A percentile compares a stretch with the other conserved stretches of the same genome.
These are phyloP conservation scores for Cryptococcus neoformans DNA, from an alignment of 1,284 basidiomycete species.

Conservation along the genomic window DNA sequence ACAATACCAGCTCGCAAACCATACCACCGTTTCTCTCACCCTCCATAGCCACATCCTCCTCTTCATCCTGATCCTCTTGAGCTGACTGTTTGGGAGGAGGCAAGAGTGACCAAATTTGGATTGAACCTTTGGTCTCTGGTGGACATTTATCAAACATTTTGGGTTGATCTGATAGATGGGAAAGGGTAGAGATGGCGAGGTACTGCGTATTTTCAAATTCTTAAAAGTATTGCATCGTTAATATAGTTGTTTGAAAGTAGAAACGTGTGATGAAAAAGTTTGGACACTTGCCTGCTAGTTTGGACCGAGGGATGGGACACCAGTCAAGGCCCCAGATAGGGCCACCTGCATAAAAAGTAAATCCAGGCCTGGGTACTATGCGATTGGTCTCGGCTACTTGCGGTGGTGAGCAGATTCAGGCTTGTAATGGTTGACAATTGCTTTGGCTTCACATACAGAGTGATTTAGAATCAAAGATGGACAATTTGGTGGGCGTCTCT, in stretches of 20 bases:
- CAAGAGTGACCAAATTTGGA: conserved; percentile 50
- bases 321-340: conserved; percentile 85
- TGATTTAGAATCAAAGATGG: conserved; percentile 16
- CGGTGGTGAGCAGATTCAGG: too few relatives aligned
- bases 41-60: conserved; percentile 8
- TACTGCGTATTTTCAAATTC: conserved; percentile 64
- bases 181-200: conserved; percentile 75
- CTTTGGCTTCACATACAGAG: conserved; percentile 14
- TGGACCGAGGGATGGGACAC: conserved; percentile 71
- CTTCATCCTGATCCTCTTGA: not conserved
- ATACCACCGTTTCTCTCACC: conserved; percentile 11
- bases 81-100: not conserved
- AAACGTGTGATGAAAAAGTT: too few relatives aligned
- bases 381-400: conserved; percentile 10
- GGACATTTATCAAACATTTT: conserved; percentile 24
- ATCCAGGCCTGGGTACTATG: conserved; percentile 14
- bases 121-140: conserved; percentile 18
- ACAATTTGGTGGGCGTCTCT: conserved; percentile 13
- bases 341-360: conserved; percentile 67
- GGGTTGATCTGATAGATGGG: conserved; percentile 26
- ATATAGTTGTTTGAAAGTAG: too few relatives aligned
- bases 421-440: too few relatives aligned
- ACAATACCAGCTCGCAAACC: conserved; percentile 53
- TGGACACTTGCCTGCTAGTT: conserved; percentile 54
- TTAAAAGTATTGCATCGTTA: conserved; percentile 27